Evolutionary conservation across 169 alveolate species (phyloP).

Genomic region (Eimeria necatrix): DNA sequence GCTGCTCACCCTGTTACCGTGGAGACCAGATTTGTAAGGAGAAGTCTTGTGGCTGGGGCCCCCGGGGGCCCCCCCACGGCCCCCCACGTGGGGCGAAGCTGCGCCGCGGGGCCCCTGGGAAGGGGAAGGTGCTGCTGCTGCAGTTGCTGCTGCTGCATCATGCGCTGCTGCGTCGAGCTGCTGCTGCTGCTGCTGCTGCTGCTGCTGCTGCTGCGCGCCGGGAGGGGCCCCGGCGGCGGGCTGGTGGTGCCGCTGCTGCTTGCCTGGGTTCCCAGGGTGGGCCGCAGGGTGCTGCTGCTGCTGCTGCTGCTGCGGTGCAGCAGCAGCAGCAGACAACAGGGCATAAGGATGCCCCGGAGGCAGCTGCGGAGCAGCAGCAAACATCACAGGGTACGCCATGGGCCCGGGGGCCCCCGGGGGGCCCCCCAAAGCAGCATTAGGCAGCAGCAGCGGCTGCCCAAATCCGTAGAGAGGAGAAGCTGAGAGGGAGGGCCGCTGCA

Average conservation of each 20-base stretch:
- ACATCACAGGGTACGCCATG: slow-evolving; percentile 8
- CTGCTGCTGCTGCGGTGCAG: not conserved
- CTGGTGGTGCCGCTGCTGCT: slow-evolving; percentile 7
- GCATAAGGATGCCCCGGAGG: slow-evolving; percentile 23
- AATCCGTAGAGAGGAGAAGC: not conserved
- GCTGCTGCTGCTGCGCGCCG: not conserved
- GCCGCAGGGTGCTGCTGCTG: not conserved
- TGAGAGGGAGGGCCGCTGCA: not conserved
- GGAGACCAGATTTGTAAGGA: not conserved
- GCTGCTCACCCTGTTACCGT: not conserved
- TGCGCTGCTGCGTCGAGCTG: not conserved
- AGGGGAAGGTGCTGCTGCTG: not conserved
- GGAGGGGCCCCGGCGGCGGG: not conserved
- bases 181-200: slow-evolving; percentile 34
- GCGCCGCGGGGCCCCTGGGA: not conserved
- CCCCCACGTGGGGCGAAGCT: slow-evolving; percentile 4
- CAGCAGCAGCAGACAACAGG: not conserved
- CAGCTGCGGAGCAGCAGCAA: slow-evolving; percentile 12
- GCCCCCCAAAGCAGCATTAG: slow-evolving; percentile 22
- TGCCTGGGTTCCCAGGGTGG: not conserved
- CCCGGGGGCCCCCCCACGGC: slow-evolving; percentile 34
- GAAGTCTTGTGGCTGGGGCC: not conserved
- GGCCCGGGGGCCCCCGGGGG: slow-evolving; percentile 40
- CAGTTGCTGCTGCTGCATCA: not conserved
- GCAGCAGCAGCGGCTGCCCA: slow-evolving; percentile 23